Evolutionary conservation across 179 eudicot genomes (phyloP).

Genomic region (Beta corolliflora): DNA sequence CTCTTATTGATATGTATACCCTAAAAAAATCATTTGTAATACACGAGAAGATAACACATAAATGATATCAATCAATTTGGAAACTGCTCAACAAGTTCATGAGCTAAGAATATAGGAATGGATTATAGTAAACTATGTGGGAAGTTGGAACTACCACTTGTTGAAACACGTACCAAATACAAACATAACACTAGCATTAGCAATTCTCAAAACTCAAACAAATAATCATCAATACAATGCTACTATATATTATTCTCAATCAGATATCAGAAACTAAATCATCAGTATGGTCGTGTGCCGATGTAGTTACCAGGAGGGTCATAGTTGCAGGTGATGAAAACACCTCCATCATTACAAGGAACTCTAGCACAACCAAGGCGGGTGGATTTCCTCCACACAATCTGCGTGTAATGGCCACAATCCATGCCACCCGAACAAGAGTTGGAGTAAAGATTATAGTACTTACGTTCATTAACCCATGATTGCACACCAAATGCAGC

Average conservation of each 20-base stretch:
- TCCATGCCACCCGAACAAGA: not conserved
- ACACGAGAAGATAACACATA: too few relatives aligned
- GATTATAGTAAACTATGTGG: too few relatives aligned
- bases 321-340: slow-evolving; percentile 5
- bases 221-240: not conserved
- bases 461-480: slow-evolving; percentile 14
- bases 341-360: slow-evolving; percentile 2
- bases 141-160: too few relatives aligned
- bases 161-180: not conserved
- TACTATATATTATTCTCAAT: not conserved
- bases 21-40: too few relatives aligned
- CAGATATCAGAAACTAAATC: not conserved
- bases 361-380: slow-evolving; percentile 20
- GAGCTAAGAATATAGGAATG: too few relatives aligned
- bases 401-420: slow-evolving; percentile 17
- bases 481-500: not conserved
- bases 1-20: too few relatives aligned
- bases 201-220: too few relatives aligned
- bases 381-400: slow-evolving; percentile 1
- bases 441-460: slow-evolving; percentile 4
- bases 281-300: slow-evolving; percentile 9
- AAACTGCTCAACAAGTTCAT: too few relatives aligned
- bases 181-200: not conserved
- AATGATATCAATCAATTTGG: too few relatives aligned
- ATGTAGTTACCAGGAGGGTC: slow-evolving; percentile 19